phyloP scores from a whole-genome alignment of 345 rosid genomes.

The Salix arbutifolia region DNA sequence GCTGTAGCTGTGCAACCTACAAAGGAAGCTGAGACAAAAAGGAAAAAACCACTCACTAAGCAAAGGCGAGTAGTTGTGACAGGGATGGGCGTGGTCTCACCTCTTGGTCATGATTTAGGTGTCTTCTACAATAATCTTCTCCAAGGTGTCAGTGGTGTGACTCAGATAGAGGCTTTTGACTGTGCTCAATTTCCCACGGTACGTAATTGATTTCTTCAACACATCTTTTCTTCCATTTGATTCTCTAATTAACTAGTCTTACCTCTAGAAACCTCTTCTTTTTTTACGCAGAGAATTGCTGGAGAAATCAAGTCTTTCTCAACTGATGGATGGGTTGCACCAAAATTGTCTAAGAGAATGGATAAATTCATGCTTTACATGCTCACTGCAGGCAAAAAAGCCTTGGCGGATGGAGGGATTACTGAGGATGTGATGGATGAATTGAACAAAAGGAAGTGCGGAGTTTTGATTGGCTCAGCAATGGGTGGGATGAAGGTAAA shows the following conservation, averaged over 20 bases:
- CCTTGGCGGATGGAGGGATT: conserved; percentile 81
- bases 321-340: conserved; percentile 83
- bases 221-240: conserved; percentile 5
- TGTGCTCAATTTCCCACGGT: conserved; percentile 79
- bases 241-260: neutral
- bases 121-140: conserved; percentile 81
- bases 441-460: conserved; percentile 75
- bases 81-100: conserved; percentile 87
- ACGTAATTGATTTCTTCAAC: conserved; percentile 1
- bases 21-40: conserved; percentile 44
- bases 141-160: conserved; percentile 82
- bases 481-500: conserved; percentile 94
- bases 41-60: conserved; percentile 58
- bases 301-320: conserved; percentile 86
- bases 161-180: conserved; percentile 82
- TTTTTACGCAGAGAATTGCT: conserved; percentile 60
- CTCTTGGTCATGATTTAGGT: conserved; percentile 77
- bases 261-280: conserved; percentile 4
- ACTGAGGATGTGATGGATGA: conserved; percentile 73
- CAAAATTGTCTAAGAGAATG: conserved; percentile 86
- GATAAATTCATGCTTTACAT: conserved; percentile 94
- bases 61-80: conserved; percentile 91
- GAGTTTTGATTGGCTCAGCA: conserved; percentile 90
- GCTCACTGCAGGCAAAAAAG: conserved; percentile 93
- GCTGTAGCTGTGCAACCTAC: conserved; percentile 62